Conservation (phyloP, 2,329 filamentous ascomycete genomes). For the Botrytis tulipae region DNA sequence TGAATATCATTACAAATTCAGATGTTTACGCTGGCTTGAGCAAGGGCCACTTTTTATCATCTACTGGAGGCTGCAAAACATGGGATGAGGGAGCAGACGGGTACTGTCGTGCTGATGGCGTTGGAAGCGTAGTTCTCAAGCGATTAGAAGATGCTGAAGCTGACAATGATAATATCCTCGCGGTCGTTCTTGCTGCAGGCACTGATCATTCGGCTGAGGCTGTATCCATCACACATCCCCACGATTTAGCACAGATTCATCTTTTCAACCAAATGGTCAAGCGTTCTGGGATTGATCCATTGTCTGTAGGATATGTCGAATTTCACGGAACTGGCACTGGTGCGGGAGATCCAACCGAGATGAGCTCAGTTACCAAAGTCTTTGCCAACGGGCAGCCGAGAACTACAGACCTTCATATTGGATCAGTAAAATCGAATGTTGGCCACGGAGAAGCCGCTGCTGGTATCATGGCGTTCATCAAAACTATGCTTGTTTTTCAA, state of each 20-base stretch:
- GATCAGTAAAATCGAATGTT: background rate
- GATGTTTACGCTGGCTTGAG: conserved; percentile 40
- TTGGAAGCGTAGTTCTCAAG: conserved; percentile 30
- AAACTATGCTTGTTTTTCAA: conserved; percentile 29
- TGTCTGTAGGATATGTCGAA: conserved; percentile 3
- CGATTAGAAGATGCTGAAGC: background rate
- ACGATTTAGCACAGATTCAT: background rate
- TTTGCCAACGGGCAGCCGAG: background rate
- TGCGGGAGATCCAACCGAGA: background rate
- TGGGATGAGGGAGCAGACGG: conserved; percentile 62
- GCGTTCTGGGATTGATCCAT: background rate
- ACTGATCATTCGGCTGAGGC: conserved; percentile 7
- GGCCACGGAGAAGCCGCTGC: conserved; percentile 32
- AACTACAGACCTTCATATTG: background rate
- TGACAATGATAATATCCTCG: background rate
- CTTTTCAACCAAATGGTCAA: background rate
- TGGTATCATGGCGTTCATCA: conserved; percentile 33
- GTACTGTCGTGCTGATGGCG: conserved; percentile 63
- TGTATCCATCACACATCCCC: background rate
- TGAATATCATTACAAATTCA: conserved; percentile 38
- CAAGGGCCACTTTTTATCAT: conserved; percentile 24
- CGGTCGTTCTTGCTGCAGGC: background rate
- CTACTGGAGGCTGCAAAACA: conserved; percentile 40
- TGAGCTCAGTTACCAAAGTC: background rate
- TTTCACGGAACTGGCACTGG: conserved; percentile 6